A percentile compares a stretch with the other conserved stretches of the same genome.
Evolutionary conservation across 1,284 basidiomycete genomes (phyloP).

Genomic region (Sanghuangporus baumii): DNA sequence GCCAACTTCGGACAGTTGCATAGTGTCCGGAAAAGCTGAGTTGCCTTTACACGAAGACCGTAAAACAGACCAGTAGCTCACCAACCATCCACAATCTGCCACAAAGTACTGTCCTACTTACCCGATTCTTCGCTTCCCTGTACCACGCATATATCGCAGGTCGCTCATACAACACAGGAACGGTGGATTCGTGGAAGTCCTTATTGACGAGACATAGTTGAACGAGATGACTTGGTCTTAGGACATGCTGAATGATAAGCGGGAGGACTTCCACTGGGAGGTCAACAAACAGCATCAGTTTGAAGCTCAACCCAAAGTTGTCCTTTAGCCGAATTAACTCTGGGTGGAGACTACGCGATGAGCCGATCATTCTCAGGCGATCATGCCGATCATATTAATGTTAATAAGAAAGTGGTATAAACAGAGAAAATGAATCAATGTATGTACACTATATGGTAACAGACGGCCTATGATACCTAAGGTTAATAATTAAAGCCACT

Average conservation of each 20-base stretch:
- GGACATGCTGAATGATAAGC: constrained; percentile 42
- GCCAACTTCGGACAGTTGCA: constrained; percentile 44
- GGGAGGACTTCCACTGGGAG: constrained; percentile 60
- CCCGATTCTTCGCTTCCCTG: constrained; percentile 52
- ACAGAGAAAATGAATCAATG: no score
- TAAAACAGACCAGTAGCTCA: neutral
- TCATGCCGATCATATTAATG: no score
- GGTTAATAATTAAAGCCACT: no score
- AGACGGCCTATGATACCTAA: no score
- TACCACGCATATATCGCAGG: constrained; percentile 64
- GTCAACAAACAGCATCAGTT: constrained; percentile 33
- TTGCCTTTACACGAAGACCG: constrained; percentile 33
- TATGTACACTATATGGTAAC: no score
- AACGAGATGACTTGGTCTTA: constrained; percentile 47
- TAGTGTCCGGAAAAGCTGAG: constrained; percentile 49
- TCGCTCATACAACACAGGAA: constrained; percentile 46
- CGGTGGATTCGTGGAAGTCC: constrained; percentile 43
- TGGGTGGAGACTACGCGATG: no score
- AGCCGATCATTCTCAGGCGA: no score
- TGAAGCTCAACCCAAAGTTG: neutral
- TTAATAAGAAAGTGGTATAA: no score
- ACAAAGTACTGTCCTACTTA: constrained; percentile 22
- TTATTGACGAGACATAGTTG: constrained; percentile 49
- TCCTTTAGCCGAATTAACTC: no score
- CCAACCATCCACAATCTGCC: neutral